phyloP scores from a whole-genome alignment of 352 stramenopile genomes.

The Phytophthora sojae region DNA sequence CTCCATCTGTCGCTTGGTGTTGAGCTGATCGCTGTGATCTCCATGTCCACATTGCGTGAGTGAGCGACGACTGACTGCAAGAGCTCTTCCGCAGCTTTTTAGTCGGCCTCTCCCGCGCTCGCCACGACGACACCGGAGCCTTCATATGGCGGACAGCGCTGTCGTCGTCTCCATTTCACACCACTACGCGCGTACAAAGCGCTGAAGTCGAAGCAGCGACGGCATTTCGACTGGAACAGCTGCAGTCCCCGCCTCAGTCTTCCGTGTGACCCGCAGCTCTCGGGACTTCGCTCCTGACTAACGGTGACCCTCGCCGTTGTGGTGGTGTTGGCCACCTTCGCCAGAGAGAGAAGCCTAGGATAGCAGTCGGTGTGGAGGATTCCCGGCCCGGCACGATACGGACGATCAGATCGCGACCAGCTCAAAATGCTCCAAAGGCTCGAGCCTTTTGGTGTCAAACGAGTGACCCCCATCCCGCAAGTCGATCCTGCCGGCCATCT shows the following conservation, averaged over 20 bases:
- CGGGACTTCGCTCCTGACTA: slow-evolving; percentile 1
- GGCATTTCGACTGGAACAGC: slow-evolving; percentile 30
- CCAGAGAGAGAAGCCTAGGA: background rate
- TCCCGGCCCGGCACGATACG: slow-evolving; percentile 6
- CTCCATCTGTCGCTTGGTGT: slow-evolving; percentile 9
- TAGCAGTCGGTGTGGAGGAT: background rate
- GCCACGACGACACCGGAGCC: background rate
- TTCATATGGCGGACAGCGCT: background rate
- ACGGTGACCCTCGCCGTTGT: background rate
- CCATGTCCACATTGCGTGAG: background rate
- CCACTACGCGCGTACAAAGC: slow-evolving; percentile 12
- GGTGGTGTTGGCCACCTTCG: background rate
- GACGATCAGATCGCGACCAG: slow-evolving; percentile 36
- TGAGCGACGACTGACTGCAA: background rate
- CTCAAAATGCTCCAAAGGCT: slow-evolving; percentile 16
- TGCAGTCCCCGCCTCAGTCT: slow-evolving; percentile 27
- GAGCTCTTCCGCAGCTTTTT: background rate
- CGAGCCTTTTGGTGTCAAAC: slow-evolving; percentile 11
- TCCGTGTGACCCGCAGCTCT: slow-evolving; percentile 2
- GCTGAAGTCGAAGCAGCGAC: slow-evolving; percentile 22
- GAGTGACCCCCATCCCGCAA: slow-evolving; percentile 24
- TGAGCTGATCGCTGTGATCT: slow-evolving; percentile 7
- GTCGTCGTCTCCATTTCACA: slow-evolving; percentile 8
- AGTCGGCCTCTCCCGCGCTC: slow-evolving; percentile 7
- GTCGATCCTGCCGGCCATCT: slow-evolving; percentile 33